phyloP scores from a whole-genome alignment of 1,284 basidiomycete genomes.

The Volvariella surrecta region DNA sequence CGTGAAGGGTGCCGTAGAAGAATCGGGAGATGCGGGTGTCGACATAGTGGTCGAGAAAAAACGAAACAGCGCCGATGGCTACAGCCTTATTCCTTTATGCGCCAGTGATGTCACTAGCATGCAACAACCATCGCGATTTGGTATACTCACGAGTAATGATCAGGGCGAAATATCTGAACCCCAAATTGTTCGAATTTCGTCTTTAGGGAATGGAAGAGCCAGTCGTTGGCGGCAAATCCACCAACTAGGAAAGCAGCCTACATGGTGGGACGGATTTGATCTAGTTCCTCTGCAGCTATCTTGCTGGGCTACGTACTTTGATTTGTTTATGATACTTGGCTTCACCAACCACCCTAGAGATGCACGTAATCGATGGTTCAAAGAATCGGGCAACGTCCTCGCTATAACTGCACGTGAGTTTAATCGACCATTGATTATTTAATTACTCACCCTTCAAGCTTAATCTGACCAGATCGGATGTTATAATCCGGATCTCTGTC shows the following conservation, averaged over 20 bases:
- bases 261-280: neutral
- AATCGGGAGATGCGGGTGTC: slow-evolving; percentile 34
- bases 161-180: slow-evolving; percentile 24
- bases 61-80: slow-evolving; percentile 46
- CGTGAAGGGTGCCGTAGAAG: slow-evolving; percentile 27
- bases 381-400: slow-evolving; percentile 29
- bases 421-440: neutral
- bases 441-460: slow-evolving; percentile 29
- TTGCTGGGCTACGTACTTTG: slow-evolving; percentile 10
- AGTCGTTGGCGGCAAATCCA: slow-evolving; percentile 37
- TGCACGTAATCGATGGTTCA: slow-evolving; percentile 25
- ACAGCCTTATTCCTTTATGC: slow-evolving; percentile 47
- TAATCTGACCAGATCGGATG: slow-evolving; percentile 29
- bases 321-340: slow-evolving; percentile 13
- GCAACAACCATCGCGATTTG: too few relatives aligned
- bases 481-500: slow-evolving; percentile 32
- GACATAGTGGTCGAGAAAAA: slow-evolving; percentile 41
- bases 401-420: slow-evolving; percentile 14
- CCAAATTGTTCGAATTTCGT: slow-evolving; percentile 17
- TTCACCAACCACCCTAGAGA: slow-evolving; percentile 25
- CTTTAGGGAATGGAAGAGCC: slow-evolving; percentile 26
- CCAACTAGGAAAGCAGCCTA: slow-evolving; percentile 35
- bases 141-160: slow-evolving; percentile 13
- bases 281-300: neutral
- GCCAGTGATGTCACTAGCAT: neutral